phyloP scores from a whole-genome alignment of 768 basidiomycete genomes.

The Tulasnella sp. region DNA sequence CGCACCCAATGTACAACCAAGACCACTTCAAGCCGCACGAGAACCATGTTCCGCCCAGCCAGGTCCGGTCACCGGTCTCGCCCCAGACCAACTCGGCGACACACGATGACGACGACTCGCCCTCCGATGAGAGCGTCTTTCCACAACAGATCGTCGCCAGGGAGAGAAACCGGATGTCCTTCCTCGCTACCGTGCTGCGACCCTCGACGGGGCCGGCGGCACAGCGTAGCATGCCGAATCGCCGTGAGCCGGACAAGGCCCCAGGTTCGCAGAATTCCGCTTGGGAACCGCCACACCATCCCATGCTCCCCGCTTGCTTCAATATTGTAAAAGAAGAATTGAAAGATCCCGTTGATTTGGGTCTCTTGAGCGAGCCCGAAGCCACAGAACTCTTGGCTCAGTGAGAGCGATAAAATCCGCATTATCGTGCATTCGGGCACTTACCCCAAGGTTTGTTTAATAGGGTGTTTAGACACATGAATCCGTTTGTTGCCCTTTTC shows the following conservation, averaged over 20 bases:
- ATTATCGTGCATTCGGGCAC: too few relatives aligned
- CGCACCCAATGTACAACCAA: too few relatives aligned
- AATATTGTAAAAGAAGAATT: slow-evolving; percentile 27
- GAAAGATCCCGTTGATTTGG: slow-evolving; percentile 62
- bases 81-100: slow-evolving; percentile 17
- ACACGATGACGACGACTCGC: slow-evolving; percentile 51
- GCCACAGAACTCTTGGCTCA: slow-evolving; percentile 29
- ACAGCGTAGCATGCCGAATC: too few relatives aligned
- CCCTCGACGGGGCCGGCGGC: too few relatives aligned
- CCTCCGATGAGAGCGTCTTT: slow-evolving; percentile 42
- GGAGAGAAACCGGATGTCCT: slow-evolving; percentile 60
- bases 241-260: too few relatives aligned
- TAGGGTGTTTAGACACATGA: slow-evolving; percentile 73
- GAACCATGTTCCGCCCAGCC: too few relatives aligned
- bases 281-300: background rate
- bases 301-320: slow-evolving; percentile 6
- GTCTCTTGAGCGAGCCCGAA: slow-evolving; percentile 55
- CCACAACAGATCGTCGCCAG: slow-evolving; percentile 62
- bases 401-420: too few relatives aligned
- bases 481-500: slow-evolving; percentile 81
- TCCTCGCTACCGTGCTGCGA: slow-evolving; percentile 75
- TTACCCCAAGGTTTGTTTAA: too few relatives aligned
- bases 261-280: background rate
- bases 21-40: too few relatives aligned
- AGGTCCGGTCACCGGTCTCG: slow-evolving; percentile 23